Evolutionary conservation across 164 flowering plant genomes (phyloP), one percentile per base, ranked within the genome.

Genomic region (Liquidambar formosana): DNA sequence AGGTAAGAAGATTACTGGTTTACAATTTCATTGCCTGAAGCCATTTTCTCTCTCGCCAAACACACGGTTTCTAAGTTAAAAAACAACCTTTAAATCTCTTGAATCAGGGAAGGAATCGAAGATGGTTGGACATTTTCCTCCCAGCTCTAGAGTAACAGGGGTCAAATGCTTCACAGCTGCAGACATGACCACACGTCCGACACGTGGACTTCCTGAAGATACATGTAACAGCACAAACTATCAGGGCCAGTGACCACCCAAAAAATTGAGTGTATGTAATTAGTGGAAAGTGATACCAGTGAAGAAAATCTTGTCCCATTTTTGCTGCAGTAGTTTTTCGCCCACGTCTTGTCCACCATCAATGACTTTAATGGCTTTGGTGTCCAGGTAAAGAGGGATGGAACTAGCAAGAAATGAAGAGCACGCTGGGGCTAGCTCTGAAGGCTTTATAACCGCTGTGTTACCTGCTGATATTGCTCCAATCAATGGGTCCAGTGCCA

Each of bases 261-360:
- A n/a, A n/a, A n/a, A n/a, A n/a, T n/a, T n/a, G n/a, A n/a, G n/a
- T n/a, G n/a, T n/a, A n/a, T n/a, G n/a, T n/a, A n/a, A n/a, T n/a
- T n/a, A n/a, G n/a, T n/a, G n/a, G n/a, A 16, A 27, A 18, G 25
- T 44, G 38, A 1, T 75, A 88, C 98, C 98, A 28, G 98, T 92
- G 76, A 86, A 94, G 85, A 94, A 94, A 44, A 94, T 94, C 77
- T 94, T 92, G 80, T 94, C 96, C 97, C 97, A 94, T 83, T 82
- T 89, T 11, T 78, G 72, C 71, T 83, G 80, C 54, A 94, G 68
- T 10, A 94, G 81, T 51, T 52, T 58, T 21, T 85, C 75, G 16
- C 83, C 73, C 6, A 81, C 68, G 27, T 59, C 73, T 41, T 69
- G 33, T 43, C 89, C 97, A 25, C 97, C 98, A 71, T 83, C 88